These are phyloP conservation scores for Geosmithia flava DNA, from an alignment of 2,329 filamentous ascomycete genomes.

Conservation along the genomic window DNA sequence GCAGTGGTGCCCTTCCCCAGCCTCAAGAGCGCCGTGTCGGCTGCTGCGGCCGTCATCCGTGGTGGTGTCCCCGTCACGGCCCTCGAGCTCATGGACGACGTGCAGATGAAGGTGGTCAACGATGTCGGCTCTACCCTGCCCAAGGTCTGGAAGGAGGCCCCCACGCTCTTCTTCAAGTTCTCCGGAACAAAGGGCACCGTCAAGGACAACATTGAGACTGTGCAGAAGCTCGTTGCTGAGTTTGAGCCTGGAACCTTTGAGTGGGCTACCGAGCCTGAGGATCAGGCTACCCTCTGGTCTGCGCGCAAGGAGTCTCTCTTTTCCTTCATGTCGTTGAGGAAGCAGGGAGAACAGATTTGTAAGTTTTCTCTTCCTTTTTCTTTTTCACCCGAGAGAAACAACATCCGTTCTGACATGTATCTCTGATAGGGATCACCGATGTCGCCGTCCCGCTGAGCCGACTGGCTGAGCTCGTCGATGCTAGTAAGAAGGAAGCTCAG, in stretches of 20 bases:
- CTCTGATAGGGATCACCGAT: conserved; percentile 35
- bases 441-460: conserved; percentile 61
- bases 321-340: conserved; percentile 45
- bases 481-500: conserved; percentile 43
- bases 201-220: conserved; percentile 13
- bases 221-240: conserved; percentile 41
- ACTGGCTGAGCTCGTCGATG: conserved; percentile 56
- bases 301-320: conserved; percentile 53
- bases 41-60: conserved; percentile 58
- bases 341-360: conserved; percentile 8
- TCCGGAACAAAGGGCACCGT: conserved; percentile 38
- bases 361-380: too few relatives aligned
- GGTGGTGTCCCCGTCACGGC: conserved; percentile 65
- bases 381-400: conserved; percentile 29
- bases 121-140: conserved; percentile 38
- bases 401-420: not conserved
- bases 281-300: conserved; percentile 40
- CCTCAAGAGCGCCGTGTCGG: conserved; percentile 54
- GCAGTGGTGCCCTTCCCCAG: conserved; percentile 41
- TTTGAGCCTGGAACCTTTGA: not conserved
- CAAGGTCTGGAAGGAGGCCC: conserved; percentile 44
- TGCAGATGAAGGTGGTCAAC: conserved; percentile 53
- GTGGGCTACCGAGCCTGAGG: conserved; percentile 34
- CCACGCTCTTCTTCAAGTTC: conserved; percentile 64
- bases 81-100: conserved; percentile 69